Conservation (phyloP, 1,139 yeast genomes). For the Diutina siamensis region DNA sequence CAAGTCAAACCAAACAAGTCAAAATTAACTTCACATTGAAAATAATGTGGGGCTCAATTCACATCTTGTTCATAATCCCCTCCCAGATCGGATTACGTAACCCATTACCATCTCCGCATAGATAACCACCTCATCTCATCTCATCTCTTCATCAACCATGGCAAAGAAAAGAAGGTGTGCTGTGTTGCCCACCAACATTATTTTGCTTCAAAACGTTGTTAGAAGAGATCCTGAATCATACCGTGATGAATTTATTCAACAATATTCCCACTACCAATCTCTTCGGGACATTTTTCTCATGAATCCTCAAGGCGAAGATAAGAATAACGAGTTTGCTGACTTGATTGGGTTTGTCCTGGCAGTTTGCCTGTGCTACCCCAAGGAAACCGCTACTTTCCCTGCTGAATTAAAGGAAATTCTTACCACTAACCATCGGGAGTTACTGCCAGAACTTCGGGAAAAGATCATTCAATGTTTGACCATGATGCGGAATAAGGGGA, state of each 20-base stretch:
- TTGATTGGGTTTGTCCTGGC: slow-evolving; percentile 86
- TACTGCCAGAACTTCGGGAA: slow-evolving; percentile 79
- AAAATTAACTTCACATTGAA: too few species aligned
- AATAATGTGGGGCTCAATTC: too few species aligned
- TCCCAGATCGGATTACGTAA: too few species aligned
- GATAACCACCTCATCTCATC: background rate
- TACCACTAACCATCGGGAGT: slow-evolving; percentile 63
- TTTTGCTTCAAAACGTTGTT: slow-evolving; percentile 80
- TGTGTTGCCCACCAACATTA: slow-evolving; percentile 80
- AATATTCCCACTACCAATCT: slow-evolving; percentile 85
- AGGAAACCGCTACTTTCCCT: slow-evolving; percentile 79
- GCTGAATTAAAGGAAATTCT: slow-evolving; percentile 62
- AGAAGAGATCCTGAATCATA: slow-evolving; percentile 91
- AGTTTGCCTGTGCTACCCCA: slow-evolving; percentile 81
- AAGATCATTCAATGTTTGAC: slow-evolving; percentile 83
- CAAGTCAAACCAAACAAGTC: too few species aligned
- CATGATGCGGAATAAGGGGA: slow-evolving; percentile 79
- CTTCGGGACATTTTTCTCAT: slow-evolving; percentile 73
- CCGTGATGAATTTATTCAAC: slow-evolving; percentile 85
- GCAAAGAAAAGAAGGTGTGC: slow-evolving; percentile 87
- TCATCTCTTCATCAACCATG: slow-evolving; percentile 32
- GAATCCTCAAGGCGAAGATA: slow-evolving; percentile 47
- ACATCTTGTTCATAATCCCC: too few species aligned
- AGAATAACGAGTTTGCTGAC: slow-evolving; percentile 64
- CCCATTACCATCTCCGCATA: too few species aligned